Evolutionary conservation across 257 asterid species (phyloP).

Genomic region (Rauvolfia tetraphylla): DNA sequence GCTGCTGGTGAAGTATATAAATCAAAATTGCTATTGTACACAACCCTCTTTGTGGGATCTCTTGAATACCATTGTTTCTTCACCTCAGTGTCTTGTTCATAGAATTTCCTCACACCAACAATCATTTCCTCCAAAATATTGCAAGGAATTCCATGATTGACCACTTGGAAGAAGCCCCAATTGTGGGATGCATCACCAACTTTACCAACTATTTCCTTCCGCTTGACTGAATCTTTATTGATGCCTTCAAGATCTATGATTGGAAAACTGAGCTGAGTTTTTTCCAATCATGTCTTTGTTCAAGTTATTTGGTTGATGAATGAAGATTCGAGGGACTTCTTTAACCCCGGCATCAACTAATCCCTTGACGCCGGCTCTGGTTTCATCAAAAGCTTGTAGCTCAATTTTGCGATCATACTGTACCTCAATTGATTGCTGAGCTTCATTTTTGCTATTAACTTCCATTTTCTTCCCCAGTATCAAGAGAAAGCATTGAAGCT

Average conservation of each 20-base stretch:
- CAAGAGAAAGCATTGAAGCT: not conserved
- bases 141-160: conserved; percentile 30
- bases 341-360: conserved; percentile 5
- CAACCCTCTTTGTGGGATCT: conserved; percentile 20
- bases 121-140: conserved; percentile 26
- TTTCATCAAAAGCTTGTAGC: not conserved
- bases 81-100: conserved; percentile 24
- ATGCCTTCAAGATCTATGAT: conserved; percentile 30
- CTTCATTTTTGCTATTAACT: not conserved
- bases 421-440: not conserved
- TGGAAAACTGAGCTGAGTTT: conserved; percentile 19
- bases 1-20: conserved; percentile 30
- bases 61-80: conserved; percentile 30
- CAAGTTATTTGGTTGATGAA: not conserved
- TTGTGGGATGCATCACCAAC: conserved; percentile 33
- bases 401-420: not conserved
- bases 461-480: not conserved
- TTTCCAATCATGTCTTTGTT: not conserved
- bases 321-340: conserved; percentile 2
- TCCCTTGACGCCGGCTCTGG: conserved; percentile 4
- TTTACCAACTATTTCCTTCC: conserved; percentile 22
- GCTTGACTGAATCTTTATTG: conserved; percentile 13
- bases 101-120: conserved; percentile 17
- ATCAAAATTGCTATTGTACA: conserved; percentile 36
- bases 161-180: conserved; percentile 51